Conservation (phyloP, 2,329 filamentous ascomycete species). For the Fusarium austroafricanum region DNA sequence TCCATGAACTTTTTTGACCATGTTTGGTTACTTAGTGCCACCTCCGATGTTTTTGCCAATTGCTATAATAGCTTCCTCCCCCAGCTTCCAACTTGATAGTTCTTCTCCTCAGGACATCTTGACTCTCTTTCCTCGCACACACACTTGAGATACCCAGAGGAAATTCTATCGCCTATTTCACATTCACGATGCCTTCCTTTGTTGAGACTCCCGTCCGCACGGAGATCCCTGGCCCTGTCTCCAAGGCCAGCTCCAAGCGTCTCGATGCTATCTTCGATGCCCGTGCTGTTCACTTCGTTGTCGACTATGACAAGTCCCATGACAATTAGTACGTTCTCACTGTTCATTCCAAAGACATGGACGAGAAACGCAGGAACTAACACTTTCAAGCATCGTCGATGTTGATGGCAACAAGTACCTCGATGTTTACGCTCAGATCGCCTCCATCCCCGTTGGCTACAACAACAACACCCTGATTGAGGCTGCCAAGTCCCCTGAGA, state of each 20-base stretch:
- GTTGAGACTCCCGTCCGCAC: constrained; percentile 51
- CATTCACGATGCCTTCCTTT: constrained; percentile 49
- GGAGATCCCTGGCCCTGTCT: constrained; percentile 55
- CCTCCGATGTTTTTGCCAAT: constrained; percentile 33
- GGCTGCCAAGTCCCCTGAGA: constrained; percentile 75
- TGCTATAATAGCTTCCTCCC: constrained; percentile 46
- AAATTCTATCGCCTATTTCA: constrained; percentile 11
- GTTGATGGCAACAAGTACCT: constrained; percentile 62
- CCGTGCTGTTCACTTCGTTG: constrained; percentile 64
- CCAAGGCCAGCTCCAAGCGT: constrained; percentile 54
- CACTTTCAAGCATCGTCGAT: constrained; percentile 55
- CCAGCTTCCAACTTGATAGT: constrained; percentile 28
- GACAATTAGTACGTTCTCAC: constrained; percentile 58
- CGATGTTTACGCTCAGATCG: constrained; percentile 80
- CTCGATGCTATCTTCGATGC: constrained; percentile 64
- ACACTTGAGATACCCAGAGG: constrained; percentile 31
- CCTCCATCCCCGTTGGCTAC: constrained; percentile 86
- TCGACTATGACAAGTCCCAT: constrained; percentile 63
- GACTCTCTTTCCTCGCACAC: constrained; percentile 26
- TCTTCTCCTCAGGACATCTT: constrained; percentile 35
- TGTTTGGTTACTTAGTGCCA: constrained; percentile 24
- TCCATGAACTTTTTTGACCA: constrained; percentile 29
- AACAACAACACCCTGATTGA: constrained; percentile 77
- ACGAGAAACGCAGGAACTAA: constrained; percentile 3
- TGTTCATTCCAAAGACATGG: too few species aligned